Evolutionary conservation across 1,284 basidiomycete species (phyloP).

Genomic region (Irpex sp.): DNA sequence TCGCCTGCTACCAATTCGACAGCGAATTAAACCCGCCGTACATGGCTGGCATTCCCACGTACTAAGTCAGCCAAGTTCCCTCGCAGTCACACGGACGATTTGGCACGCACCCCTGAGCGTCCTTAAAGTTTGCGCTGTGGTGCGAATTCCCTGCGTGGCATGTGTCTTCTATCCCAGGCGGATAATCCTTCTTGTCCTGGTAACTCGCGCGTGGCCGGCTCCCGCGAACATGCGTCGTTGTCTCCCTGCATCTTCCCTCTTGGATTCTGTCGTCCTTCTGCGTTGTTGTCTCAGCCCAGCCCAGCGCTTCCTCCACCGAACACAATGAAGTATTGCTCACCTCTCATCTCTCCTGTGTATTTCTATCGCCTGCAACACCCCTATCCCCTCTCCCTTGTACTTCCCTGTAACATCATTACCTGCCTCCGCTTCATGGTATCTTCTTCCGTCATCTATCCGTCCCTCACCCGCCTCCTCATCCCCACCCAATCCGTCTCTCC

Average conservation of each 20-base stretch:
- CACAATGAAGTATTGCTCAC: not conserved
- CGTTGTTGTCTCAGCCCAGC: not conserved
- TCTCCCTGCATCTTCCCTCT: not conserved
- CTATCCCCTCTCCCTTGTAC: not conserved
- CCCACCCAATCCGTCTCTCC: not conserved
- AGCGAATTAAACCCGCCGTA: slow-evolving; percentile 4
- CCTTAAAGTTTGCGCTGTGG: not conserved
- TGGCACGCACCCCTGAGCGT: not conserved
- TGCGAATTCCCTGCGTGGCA: not conserved
- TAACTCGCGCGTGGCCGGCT: not conserved
- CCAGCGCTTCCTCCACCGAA: not conserved
- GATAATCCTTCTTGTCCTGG: not conserved
- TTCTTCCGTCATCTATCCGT: not conserved
- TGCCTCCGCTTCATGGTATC: not conserved
- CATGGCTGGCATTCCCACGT: slow-evolving; percentile 3
- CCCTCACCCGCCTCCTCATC: not conserved
- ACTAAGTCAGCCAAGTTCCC: not conserved
- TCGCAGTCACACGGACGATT: not conserved
- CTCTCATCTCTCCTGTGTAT: slow-evolving; percentile 3
- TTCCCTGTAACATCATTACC: not conserved
- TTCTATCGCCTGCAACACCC: slow-evolving; percentile 4
- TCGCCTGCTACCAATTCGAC: slow-evolving; percentile 6
- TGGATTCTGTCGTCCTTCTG: not conserved
- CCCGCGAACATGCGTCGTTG: not conserved
- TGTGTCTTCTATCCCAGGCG: not conserved